Evolutionary conservation across 371 early-diverging fungal genomes (phyloP).

Genomic region (Mucor saturninus): DNA sequence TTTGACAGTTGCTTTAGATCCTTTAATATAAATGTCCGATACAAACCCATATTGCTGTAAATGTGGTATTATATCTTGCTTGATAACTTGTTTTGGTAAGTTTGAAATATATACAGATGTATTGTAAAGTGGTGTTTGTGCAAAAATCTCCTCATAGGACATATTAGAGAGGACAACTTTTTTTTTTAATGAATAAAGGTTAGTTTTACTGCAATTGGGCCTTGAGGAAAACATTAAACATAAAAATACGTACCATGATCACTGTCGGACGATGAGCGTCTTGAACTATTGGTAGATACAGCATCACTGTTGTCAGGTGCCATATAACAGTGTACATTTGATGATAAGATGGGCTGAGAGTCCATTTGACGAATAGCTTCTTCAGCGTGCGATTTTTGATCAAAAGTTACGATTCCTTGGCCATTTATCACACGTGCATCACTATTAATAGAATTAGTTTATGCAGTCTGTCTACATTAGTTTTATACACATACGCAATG

Average conservation of each 20-base stretch:
- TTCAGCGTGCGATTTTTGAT: slow-evolving; percentile 79
- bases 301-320: slow-evolving; percentile 36
- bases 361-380: slow-evolving; percentile 82
- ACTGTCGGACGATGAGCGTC: slow-evolving; percentile 23
- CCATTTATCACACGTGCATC: slow-evolving; percentile 87
- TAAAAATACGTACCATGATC: not conserved
- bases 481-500: slow-evolving; percentile 66
- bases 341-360: slow-evolving; percentile 63
- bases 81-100: slow-evolving; percentile 58
- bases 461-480: not conserved
- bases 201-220: not conserved
- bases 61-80: slow-evolving; percentile 50
- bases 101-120: slow-evolving; percentile 88
- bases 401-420: slow-evolving; percentile 82
- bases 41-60: slow-evolving; percentile 79
- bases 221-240: not conserved
- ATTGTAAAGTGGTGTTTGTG: slow-evolving; percentile 77
- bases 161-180: slow-evolving; percentile 36
- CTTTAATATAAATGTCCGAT: slow-evolving; percentile 74
- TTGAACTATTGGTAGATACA: slow-evolving; percentile 11
- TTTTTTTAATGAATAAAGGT: not conserved
- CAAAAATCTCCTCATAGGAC: slow-evolving; percentile 70
- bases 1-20: slow-evolving; percentile 77
- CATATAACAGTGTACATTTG: slow-evolving; percentile 71
- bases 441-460: slow-evolving; percentile 37